phyloP scores from a whole-genome alignment of 495 filamentous ascomycete species.

The Podospora comata region DNA sequence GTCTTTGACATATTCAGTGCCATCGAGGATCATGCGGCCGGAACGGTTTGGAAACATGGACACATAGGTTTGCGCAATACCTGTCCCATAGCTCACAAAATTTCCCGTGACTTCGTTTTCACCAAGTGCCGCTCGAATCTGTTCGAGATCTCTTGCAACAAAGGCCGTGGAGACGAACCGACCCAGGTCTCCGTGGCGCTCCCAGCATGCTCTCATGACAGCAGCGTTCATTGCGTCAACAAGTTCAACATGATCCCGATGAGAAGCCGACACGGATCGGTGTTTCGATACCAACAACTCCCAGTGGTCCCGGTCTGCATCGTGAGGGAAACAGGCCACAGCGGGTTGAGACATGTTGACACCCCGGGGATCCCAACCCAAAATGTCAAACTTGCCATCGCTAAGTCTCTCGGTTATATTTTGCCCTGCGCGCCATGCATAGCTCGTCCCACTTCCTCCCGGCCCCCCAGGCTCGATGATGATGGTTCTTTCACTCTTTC shows the following conservation, averaged over 20 bases:
- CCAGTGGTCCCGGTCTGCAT: constrained; percentile 44
- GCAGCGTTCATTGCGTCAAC: constrained; percentile 42
- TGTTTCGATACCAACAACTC: constrained; percentile 38
- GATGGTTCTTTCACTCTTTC: constrained; percentile 46
- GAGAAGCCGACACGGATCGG: constrained; percentile 33
- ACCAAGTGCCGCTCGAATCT: constrained; percentile 48
- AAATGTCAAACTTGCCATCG: constrained; percentile 45
- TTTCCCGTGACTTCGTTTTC: constrained; percentile 56
- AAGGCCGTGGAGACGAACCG: constrained; percentile 44
- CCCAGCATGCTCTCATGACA: constrained; percentile 43
- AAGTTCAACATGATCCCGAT: constrained; percentile 36
- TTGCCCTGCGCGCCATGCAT: constrained; percentile 38
- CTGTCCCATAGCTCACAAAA: constrained; percentile 67
- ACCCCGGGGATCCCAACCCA: constrained; percentile 57
- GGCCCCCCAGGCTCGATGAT: constrained; percentile 49
- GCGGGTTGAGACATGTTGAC: constrained; percentile 50
- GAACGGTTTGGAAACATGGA: constrained; percentile 48
- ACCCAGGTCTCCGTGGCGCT: constrained; percentile 42
- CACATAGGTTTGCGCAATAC: constrained; percentile 58
- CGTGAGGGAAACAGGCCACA: constrained; percentile 48
- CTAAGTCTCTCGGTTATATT: constrained; percentile 38
- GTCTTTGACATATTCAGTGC: constrained; percentile 49
- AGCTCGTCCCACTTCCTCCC: constrained; percentile 44
- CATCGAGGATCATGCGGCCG: constrained; percentile 48
- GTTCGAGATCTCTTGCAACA: constrained; percentile 49